These are phyloP conservation scores for Cyberlindnera mrakii DNA, from an alignment of 805 yeast genomes.

Conservation along the genomic window DNA sequence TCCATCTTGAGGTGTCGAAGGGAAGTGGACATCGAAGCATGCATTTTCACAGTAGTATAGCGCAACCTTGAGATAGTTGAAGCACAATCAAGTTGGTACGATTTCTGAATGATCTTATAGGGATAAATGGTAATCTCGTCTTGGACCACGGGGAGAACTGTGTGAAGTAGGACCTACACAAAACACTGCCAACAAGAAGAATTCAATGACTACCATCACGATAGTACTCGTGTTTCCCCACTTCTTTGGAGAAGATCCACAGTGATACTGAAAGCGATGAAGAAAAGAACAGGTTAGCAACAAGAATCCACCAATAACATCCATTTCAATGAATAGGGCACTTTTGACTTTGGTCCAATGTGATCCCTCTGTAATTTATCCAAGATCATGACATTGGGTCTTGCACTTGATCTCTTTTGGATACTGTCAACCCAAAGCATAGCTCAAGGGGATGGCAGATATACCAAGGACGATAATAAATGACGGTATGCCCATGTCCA, in stretches of 20 bases:
- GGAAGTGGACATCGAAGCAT: conserved; percentile 22
- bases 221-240: conserved; percentile 20
- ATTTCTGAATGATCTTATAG: conserved; percentile 19
- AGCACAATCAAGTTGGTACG: conserved; percentile 16
- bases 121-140: conserved; percentile 22
- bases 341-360: conserved; percentile 8
- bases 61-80: conserved; percentile 18
- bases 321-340: conserved; percentile 17
- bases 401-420: conserved; percentile 10
- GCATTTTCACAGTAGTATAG: conserved; percentile 23
- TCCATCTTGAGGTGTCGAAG: conserved; percentile 26
- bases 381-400: conserved; percentile 9
- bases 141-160: neutral
- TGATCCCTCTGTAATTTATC: conserved; percentile 13
- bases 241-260: conserved; percentile 17
- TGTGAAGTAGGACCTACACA: conserved; percentile 18
- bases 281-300: conserved; percentile 20
- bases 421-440: conserved; percentile 22
- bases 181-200: conserved; percentile 13
- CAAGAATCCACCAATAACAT: conserved; percentile 20
- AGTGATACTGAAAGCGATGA: conserved; percentile 25
- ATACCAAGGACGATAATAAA: conserved; percentile 33
- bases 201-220: conserved; percentile 25
- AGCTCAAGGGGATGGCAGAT: conserved; percentile 17
- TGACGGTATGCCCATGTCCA: conserved; percentile 48